Evolutionary conservation across 2,329 filamentous ascomycete species (phyloP), one percentile per base, ranked within the genome.

Genomic region (Phyllachora maydis): DNA sequence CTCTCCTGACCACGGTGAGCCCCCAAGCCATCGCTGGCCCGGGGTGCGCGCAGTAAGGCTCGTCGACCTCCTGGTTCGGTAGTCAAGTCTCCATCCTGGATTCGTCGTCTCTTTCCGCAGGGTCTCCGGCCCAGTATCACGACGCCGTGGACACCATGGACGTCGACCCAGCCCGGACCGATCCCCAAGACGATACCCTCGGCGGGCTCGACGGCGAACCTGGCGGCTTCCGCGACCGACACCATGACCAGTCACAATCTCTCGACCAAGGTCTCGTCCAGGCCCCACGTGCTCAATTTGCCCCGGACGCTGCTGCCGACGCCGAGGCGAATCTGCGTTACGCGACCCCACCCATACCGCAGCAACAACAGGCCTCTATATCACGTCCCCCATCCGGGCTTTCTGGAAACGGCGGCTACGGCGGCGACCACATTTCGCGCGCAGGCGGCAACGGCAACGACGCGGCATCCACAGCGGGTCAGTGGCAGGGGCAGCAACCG

Each of bases 361-460:
- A 48, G 24, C 43, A 46, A 12, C 28, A 31, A 12, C 30, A 45
- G 22, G 46, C 52, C 13, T 46, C 55, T 13, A 49, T 58, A 37
- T 65, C 61, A 25, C 52, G 63, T 25, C 61, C 63, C 4, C 52
- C 61, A 4, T 68, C 63, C 14, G 57, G 59, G 20, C 46, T 66
- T 17, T 65, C 60, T 10, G 45, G 44, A 21, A 38, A 41, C 18
- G 47, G 39, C 26, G 38, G 44, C 18, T 54, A 52, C 35, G 42
- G 29, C 45, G 27, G 43, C 20, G 59, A 64, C 25, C 56, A 59
- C 16, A 47, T 47, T 12, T 38, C 56, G 30, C 39, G 47, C 34
- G 40, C 47, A 35, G 45, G 45, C n/a, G n/a, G n/a, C 29, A 46
- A 47, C 24, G 16, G 6, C 16, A 45, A 51, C 24, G 43, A 43